These are phyloP conservation scores for Ganoderma resinaceum DNA, from an alignment of 1,284 basidiomycete genomes.

Conservation along the genomic window DNA sequence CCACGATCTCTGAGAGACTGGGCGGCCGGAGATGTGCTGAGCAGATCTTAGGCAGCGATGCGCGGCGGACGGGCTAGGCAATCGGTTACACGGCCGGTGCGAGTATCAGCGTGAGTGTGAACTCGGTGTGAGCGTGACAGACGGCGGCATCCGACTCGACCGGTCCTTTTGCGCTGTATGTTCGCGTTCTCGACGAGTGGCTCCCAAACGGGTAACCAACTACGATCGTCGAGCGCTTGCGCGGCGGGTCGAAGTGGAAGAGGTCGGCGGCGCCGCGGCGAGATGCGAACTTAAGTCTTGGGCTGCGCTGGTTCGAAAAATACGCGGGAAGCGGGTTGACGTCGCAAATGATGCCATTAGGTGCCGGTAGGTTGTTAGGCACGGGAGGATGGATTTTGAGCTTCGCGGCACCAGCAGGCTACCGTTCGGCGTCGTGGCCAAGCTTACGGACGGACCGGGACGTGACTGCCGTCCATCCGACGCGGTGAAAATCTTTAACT, in stretches of 20 bases:
- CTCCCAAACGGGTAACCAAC: conserved; percentile 23
- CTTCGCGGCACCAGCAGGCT: background rate
- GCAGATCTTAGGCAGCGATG: conserved; percentile 15
- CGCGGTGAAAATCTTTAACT: background rate
- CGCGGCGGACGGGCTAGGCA: conserved; percentile 15
- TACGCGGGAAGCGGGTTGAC: background rate
- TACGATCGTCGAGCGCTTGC: conserved; percentile 25
- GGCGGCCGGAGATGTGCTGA: too few relatives aligned
- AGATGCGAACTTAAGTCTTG: too few relatives aligned
- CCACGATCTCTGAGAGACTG: background rate
- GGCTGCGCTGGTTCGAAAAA: background rate
- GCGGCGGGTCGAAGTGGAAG: background rate
- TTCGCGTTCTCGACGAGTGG: conserved; percentile 12
- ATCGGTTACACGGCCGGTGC: conserved; percentile 10
- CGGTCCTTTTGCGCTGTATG: background rate
- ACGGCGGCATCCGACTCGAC: too few relatives aligned
- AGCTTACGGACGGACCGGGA: background rate
- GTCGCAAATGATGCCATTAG: background rate
- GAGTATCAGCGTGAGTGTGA: conserved; percentile 2
- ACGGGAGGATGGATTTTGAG: background rate
- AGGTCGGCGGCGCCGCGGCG: background rate
- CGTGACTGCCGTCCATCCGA: background rate
- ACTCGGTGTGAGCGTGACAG: too few relatives aligned
- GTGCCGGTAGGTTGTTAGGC: background rate
- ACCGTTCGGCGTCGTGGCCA: background rate